A percentile compares a stretch with the other conserved stretches of the same genome.
Evolutionary conservation across 495 filamentous ascomycete genomes (phyloP).

Genomic region (Eremomyces bilateralis): DNA sequence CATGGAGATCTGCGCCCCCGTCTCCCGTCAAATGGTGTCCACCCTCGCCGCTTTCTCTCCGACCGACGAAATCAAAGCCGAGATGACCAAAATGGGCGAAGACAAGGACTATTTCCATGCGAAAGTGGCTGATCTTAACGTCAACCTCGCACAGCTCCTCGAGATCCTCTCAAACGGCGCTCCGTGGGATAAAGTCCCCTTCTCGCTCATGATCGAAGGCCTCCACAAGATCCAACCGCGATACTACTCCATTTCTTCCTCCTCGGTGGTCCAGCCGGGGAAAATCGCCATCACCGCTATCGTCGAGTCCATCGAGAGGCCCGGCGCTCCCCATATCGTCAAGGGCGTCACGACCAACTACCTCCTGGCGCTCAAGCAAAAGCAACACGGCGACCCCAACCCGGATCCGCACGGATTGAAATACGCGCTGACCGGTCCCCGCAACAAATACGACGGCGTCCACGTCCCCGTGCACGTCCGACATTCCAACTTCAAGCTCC

Average conservation of each 20-base stretch:
- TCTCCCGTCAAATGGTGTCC: slow-evolving; percentile 88
- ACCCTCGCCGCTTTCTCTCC: slow-evolving; percentile 79
- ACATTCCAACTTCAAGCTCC: slow-evolving; percentile 98
- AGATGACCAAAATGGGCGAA: slow-evolving; percentile 67
- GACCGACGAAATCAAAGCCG: slow-evolving; percentile 57
- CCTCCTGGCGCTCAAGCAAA: slow-evolving; percentile 84
- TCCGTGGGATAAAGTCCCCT: slow-evolving; percentile 66
- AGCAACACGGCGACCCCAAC: slow-evolving; percentile 75
- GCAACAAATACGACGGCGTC: slow-evolving; percentile 93
- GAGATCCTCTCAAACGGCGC: slow-evolving; percentile 44
- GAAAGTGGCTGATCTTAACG: slow-evolving; percentile 57
- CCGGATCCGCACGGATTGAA: slow-evolving; percentile 73
- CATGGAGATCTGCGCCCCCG: slow-evolving; percentile 86
- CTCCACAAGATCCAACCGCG: slow-evolving; percentile 87
- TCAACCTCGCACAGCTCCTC: slow-evolving; percentile 83
- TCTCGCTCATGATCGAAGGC: slow-evolving; percentile 87
- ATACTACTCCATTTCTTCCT: slow-evolving; percentile 98
- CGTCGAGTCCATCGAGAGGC: slow-evolving; percentile 61
- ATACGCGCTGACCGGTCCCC: slow-evolving; percentile 73
- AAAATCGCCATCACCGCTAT: slow-evolving; percentile 89
- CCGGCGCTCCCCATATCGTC: slow-evolving; percentile 60
- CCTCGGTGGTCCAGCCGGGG: slow-evolving; percentile 80
- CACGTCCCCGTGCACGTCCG: slow-evolving; percentile 91
- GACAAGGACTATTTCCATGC: slow-evolving; percentile 96
- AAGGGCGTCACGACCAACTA: slow-evolving; percentile 97